Evolutionary conservation across 441 rosid genomes (phyloP).

Genomic region (Erodium trifolium): DNA sequence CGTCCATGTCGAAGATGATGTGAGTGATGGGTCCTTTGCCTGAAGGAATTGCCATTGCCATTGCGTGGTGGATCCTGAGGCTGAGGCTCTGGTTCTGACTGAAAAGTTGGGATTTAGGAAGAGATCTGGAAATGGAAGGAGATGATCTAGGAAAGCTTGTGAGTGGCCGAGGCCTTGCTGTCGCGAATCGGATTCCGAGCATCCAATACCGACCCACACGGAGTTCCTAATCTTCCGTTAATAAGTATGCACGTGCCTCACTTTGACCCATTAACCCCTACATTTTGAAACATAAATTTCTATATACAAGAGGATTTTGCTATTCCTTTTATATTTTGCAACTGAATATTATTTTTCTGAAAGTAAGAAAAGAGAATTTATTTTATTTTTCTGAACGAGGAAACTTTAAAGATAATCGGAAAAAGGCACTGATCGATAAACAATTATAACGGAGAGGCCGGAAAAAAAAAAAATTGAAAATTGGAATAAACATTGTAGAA

Average conservation of each 20-base stretch:
- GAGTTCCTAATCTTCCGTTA: background rate
- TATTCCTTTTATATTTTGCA: no score
- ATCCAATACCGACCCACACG: background rate
- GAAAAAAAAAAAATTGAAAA: no score
- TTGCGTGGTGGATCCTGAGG: no score
- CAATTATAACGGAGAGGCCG: no score
- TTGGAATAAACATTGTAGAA: no score
- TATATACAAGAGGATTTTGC: no score
- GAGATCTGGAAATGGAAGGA: constrained; percentile 1
- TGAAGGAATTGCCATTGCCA: background rate
- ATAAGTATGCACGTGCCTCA: background rate
- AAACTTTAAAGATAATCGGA: no score
- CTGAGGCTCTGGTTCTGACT: background rate
- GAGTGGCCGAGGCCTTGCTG: background rate
- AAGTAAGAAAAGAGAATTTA: no score
- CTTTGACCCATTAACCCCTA: background rate
- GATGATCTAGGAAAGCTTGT: background rate
- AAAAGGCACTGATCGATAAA: no score
- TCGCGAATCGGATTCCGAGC: constrained; percentile 3
- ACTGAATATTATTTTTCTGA: no score
- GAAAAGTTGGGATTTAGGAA: background rate
- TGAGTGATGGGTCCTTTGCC: constrained; percentile 52
- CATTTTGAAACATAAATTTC: no score
- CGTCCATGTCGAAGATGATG: constrained; percentile 94
- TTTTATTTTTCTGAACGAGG: no score